Evolutionary conservation across 805 yeast species (phyloP).

Genomic region (Lachancea sp.): DNA sequence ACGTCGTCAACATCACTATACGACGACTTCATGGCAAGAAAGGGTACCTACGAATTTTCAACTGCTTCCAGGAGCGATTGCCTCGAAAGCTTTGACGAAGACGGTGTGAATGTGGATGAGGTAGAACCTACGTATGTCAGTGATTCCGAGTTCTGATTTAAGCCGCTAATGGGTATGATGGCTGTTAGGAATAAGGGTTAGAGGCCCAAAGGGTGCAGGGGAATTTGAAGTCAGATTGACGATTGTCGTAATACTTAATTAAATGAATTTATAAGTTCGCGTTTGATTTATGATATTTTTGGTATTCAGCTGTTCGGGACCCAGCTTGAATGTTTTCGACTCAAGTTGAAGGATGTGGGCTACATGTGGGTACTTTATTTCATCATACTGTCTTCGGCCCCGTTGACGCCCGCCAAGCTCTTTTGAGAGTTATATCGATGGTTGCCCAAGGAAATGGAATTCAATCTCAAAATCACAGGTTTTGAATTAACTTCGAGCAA

Average conservation of each 20-base stretch:
- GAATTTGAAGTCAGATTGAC: too few relatives aligned
- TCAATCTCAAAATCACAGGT: conserved; percentile 1
- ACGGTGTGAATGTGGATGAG: neutral
- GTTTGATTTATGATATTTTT: too few relatives aligned
- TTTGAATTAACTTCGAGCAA: neutral
- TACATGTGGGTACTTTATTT: neutral
- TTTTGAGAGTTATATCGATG: conserved; percentile 2
- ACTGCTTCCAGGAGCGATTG: neutral
- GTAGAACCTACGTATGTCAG: too few relatives aligned
- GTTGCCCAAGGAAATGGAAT: conserved; percentile 1
- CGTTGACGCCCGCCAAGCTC: conserved; percentile 13
- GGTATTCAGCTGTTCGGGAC: too few relatives aligned
- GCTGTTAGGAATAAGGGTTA: too few relatives aligned
- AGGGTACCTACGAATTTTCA: neutral
- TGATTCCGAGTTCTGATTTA: too few relatives aligned
- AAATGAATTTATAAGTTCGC: too few relatives aligned
- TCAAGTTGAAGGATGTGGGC: neutral
- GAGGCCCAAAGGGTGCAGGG: too few relatives aligned
- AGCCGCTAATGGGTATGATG: too few relatives aligned
- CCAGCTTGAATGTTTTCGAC: too few relatives aligned
- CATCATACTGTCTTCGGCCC: conserved; percentile 12
- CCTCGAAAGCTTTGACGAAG: neutral
- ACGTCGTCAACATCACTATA: conserved; percentile 10
- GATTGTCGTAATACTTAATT: too few relatives aligned
- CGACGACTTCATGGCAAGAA: conserved; percentile 1